A percentile compares a stretch with the other conserved stretches of the same genome.
Evolutionary conservation across 2,329 filamentous ascomycete species (phyloP).

Genomic region (Pseudogymnoascus sp.): DNA sequence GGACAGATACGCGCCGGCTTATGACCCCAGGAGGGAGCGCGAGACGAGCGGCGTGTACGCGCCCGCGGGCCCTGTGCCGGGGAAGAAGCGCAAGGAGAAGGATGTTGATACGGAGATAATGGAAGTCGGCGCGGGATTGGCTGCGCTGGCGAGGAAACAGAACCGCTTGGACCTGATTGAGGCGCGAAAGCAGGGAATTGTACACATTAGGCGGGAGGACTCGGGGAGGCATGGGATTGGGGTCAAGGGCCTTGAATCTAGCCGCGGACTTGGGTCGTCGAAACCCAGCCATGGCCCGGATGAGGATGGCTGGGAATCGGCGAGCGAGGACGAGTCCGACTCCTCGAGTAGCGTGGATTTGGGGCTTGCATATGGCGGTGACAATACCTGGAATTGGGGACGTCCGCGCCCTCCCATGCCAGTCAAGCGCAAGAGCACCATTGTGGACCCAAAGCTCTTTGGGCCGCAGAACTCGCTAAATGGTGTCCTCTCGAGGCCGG

Average conservation of each 20-base stretch:
- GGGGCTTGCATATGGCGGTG: conserved; percentile 53
- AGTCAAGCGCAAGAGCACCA: conserved; percentile 35
- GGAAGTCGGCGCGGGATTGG: conserved; percentile 38
- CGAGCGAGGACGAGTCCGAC: conserved; percentile 44
- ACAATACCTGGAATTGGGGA: conserved; percentile 31
- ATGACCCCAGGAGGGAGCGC: background rate
- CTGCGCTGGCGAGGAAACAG: conserved; percentile 35
- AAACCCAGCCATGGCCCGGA: conserved; percentile 29
- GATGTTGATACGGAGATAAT: conserved; percentile 37
- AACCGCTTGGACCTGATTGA: conserved; percentile 30
- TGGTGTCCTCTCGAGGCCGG: conserved; percentile 46
- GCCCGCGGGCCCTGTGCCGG: background rate
- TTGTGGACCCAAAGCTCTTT: conserved; percentile 51
- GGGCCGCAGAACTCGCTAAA: conserved; percentile 53
- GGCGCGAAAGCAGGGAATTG: conserved; percentile 17
- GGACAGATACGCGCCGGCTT: background rate
- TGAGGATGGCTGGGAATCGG: conserved; percentile 51
- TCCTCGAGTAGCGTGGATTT: conserved; percentile 45
- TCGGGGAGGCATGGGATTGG: conserved; percentile 2
- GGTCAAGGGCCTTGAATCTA: conserved; percentile 10
- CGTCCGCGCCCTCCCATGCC: conserved; percentile 28
- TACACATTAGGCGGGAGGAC: background rate
- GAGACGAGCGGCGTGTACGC: background rate
- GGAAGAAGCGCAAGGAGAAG: conserved; percentile 16
- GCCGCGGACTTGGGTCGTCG: conserved; percentile 22